Conservation (phyloP, 2,329 filamentous ascomycete genomes). For the Hypoxylon sp. region DNA sequence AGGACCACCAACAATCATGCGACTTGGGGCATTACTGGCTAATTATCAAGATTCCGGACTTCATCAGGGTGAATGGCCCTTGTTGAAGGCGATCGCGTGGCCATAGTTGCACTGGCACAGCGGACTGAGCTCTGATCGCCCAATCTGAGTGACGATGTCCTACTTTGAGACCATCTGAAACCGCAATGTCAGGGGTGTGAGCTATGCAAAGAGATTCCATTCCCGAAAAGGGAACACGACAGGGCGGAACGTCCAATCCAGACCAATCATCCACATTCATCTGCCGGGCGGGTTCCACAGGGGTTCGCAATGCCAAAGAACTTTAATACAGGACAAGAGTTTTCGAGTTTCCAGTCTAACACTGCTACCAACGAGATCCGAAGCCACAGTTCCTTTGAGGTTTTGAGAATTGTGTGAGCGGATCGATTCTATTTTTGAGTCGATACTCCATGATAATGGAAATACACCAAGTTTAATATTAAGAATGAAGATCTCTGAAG, state of each 20-base stretch:
- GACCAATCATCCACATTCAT: slow-evolving; percentile 32
- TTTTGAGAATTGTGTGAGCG: slow-evolving; percentile 10
- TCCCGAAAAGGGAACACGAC: slow-evolving; percentile 17
- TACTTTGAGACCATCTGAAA: slow-evolving; percentile 58
- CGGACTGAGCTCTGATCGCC: slow-evolving; percentile 44
- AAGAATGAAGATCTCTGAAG: background rate
- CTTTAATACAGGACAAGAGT: slow-evolving; percentile 29
- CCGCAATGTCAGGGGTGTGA: slow-evolving; percentile 51
- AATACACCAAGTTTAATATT: background rate
- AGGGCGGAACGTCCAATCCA: slow-evolving; percentile 24
- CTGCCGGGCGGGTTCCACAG: slow-evolving; percentile 38
- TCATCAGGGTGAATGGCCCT: slow-evolving; percentile 34
- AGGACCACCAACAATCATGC: slow-evolving; percentile 46
- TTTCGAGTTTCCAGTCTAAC: slow-evolving; percentile 18
- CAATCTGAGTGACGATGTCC: slow-evolving; percentile 49
- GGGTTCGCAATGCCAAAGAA: slow-evolving; percentile 25
- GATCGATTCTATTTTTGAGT: slow-evolving; percentile 20
- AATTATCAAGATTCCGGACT: slow-evolving; percentile 42
- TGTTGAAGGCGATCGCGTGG: slow-evolving; percentile 29
- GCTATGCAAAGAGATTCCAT: slow-evolving; percentile 41
- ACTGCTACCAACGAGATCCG: slow-evolving; percentile 21
- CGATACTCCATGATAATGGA: slow-evolving; percentile 10
- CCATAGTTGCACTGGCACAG: slow-evolving; percentile 29
- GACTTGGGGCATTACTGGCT: slow-evolving; percentile 42
- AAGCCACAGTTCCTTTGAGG: slow-evolving; percentile 12